Conservation (phyloP, 2,329 filamentous ascomycete species). For the Ascochyta pisi region DNA sequence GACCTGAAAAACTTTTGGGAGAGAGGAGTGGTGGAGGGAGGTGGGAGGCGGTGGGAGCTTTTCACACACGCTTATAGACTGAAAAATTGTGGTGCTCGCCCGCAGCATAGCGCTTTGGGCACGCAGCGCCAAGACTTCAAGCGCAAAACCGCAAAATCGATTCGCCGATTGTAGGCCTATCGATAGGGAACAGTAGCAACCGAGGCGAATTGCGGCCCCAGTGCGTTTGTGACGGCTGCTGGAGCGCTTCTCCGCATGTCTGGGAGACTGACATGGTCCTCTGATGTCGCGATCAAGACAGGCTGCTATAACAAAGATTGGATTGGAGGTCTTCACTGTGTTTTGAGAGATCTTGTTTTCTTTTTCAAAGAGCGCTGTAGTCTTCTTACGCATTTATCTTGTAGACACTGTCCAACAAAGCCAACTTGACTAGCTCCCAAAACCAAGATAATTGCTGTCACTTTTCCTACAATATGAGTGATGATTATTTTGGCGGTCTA, state of each 20-base stretch:
- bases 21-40: conserved; percentile 41
- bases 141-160: conserved; percentile 17
- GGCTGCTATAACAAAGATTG: no score
- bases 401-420: no score
- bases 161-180: conserved; percentile 20
- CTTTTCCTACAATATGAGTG: no score
- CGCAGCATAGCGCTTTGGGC: conserved; percentile 22
- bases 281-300: no score
- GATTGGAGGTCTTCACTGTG: no score
- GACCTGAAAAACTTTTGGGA: conserved; percentile 38
- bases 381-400: no score
- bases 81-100: conserved; percentile 23
- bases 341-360: no score
- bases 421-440: no score
- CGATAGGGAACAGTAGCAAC: conserved; percentile 10
- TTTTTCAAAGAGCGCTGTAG: no score
- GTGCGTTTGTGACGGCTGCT: not conserved
- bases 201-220: conserved; percentile 15
- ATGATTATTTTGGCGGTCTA: no score
- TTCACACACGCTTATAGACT: conserved; percentile 24
- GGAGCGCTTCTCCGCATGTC: not conserved
- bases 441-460: no score
- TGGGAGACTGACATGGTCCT: not conserved
- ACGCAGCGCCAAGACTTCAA: conserved; percentile 2
- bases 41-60: conserved; percentile 37